Base-by-base conservation (phyloP, 805 yeast species). In the Metschnikowia rubicola region DNA sequence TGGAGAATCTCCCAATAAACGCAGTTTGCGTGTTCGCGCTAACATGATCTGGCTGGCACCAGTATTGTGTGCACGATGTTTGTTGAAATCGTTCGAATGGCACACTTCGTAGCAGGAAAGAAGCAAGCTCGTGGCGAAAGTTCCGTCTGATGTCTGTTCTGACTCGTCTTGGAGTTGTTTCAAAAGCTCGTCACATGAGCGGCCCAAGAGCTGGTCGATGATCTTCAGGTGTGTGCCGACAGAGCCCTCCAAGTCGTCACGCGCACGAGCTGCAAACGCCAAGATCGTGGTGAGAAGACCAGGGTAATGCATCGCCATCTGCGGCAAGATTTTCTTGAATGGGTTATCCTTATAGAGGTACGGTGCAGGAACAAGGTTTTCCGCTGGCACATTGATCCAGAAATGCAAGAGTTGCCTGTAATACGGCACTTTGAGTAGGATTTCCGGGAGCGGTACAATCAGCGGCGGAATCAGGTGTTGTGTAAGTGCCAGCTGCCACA, bases 351-450 rank as follows among this genome's bases (percentile, higher is more conserved):
- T 68, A 56, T 82, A 83, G 2, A 75, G 57, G 3, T 77, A 68
- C 9, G 88, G 88, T 0, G 86, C 82, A 0, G 91, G 90, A 6
- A 83, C 87, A 15, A 86, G 69, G 26, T 75, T 67, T 33, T 72
- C 73, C 1, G 91, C 78, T 0, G 88, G 84, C 11, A 79, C 77
- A 42, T 80, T 71, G 8, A 80, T 64, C 71, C 79, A 87, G 52
- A 82, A 82, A 51, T 81, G 81, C 65, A 86, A 80, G 17, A 82
- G 68, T 44, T 80, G 82, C 41, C 79, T 68, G 60, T 82, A 83
- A 51, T 71, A 74, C 0, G 88, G 85, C 11, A 81, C 84, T 44
- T 78, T 74, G 13, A 76, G 60, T 11, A 86, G 64, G 6, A 83
- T 58, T 47, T 81, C 87, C 0, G 94, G 91, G 4, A 83, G 59